Evolutionary conservation across 2,329 filamentous ascomycete species (phyloP).

Genomic region (Arthrobotrys megalospora): DNA sequence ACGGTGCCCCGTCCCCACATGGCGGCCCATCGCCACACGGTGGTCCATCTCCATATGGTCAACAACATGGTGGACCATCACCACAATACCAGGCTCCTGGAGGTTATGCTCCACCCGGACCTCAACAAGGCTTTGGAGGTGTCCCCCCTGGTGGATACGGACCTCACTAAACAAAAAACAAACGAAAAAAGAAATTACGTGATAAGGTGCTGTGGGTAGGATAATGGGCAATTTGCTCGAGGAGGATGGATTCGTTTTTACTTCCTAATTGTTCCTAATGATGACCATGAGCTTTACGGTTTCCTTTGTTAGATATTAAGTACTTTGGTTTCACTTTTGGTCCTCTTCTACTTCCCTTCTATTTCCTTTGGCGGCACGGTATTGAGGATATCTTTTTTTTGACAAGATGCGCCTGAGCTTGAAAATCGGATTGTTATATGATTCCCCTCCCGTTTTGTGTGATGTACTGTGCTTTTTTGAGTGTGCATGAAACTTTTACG

Average conservation of each 20-base stretch:
- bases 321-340: conserved; percentile 12
- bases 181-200: neutral
- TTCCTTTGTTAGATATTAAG: conserved; percentile 30
- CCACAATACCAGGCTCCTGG: conserved; percentile 54
- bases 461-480: neutral
- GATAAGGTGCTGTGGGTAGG: conserved; percentile 19
- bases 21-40: conserved; percentile 47
- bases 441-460: neutral
- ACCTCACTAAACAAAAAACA: conserved; percentile 44
- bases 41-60: conserved; percentile 21
- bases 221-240: conserved; percentile 27
- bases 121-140: conserved; percentile 54
- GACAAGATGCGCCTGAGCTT: conserved; percentile 19
- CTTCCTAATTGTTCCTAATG: conserved; percentile 40
- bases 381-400: conserved; percentile 9
- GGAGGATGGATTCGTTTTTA: conserved; percentile 21
- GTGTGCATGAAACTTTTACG: neutral
- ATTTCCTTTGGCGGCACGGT: conserved; percentile 11
- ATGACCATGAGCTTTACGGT: conserved; percentile 46
- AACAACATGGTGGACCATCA: conserved; percentile 34
- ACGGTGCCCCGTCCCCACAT: conserved; percentile 58
- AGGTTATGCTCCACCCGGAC: conserved; percentile 46
- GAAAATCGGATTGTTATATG: conserved; percentile 11
- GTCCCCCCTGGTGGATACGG: conserved; percentile 55
- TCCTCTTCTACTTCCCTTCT: neutral